Evolutionary conservation across 495 filamentous ascomycete genomes (phyloP), one percentile per base, ranked within the genome.

Genomic region (Annulohypoxylon maeteangense): DNA sequence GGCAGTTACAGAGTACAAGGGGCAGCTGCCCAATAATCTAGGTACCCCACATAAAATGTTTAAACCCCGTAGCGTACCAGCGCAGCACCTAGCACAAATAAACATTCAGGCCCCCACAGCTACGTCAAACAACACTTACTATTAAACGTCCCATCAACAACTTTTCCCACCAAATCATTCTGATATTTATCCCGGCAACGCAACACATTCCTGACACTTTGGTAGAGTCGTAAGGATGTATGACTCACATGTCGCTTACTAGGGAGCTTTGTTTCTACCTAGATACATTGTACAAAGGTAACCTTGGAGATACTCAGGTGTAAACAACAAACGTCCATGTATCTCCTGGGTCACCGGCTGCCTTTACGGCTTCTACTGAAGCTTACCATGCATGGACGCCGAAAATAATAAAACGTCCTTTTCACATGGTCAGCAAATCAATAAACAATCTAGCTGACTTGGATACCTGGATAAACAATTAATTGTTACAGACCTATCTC

Each of bases 191-290:
- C 65, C 65, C 29, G 47, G 65, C 38, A 68, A 68, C 57, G 22
- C 55, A 55, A 50, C 65, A 44, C 65, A 68, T 31, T 47, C 42
- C 57, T n/a, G 11, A 18, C 10, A 14, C 22, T 51, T 7, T 25
- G 1, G 4, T 53, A 50, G 48, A 25, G 47, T 62, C 27, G 23
- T 25, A 32, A 47, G 2, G 59, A 66, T 76, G 2, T 53, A 66
- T 76, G 74, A 75, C 56, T 75, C 74, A 75, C 48, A 53, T 11
- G n/a, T n/a, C n/a, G 4, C 40, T 48, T 65, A n/a, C n/a, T n/a
- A n/a, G n/a, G n/a, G n/a, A 58, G 42, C 42, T 50, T 59, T 44
- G 11, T 59, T 31, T 14, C 5, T n/a, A 7, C 48, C 38, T 12
- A 20, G 40, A 20, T 20, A 18, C 36, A 14, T 14, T 40, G 36